phyloP scores from a whole-genome alignment of 345 rosid genomes.

The Hibiscus tridactylites region DNA sequence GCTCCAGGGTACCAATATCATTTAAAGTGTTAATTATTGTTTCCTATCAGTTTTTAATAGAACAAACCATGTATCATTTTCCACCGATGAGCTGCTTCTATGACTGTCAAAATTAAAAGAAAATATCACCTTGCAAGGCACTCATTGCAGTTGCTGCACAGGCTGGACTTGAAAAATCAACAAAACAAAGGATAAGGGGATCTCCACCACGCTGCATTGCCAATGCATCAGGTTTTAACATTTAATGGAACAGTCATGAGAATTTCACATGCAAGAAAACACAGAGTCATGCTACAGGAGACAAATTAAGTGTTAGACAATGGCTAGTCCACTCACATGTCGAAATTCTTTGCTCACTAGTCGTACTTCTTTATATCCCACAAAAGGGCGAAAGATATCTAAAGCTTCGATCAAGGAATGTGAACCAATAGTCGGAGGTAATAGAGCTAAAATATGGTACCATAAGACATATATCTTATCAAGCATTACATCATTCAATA shows the following conservation, averaged over 20 bases:
- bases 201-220: constrained; percentile 74
- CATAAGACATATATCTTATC: background rate
- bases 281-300: background rate
- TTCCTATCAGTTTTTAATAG: background rate
- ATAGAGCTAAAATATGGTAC: background rate
- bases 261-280: background rate
- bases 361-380: constrained; percentile 78
- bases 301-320: background rate
- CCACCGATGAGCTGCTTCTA: background rate
- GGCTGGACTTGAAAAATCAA: constrained; percentile 74
- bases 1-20: background rate
- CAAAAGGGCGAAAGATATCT: constrained; percentile 88
- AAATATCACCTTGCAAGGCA: constrained; percentile 74
- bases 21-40: background rate
- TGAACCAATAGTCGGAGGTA: constrained; percentile 1
- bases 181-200: constrained; percentile 79
- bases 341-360: constrained; percentile 70
- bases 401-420: constrained; percentile 26
- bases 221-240: constrained; percentile 3
- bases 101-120: background rate
- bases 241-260: background rate
- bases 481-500: constrained; percentile 12
- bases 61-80: background rate
- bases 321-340: constrained; percentile 37
- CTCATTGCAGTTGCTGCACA: constrained; percentile 90